Evolutionary conservation across 176 grass and related monocot genomes (phyloP), one percentile per base, ranked within the genome.

Genomic region (Carex cristatella): DNA sequence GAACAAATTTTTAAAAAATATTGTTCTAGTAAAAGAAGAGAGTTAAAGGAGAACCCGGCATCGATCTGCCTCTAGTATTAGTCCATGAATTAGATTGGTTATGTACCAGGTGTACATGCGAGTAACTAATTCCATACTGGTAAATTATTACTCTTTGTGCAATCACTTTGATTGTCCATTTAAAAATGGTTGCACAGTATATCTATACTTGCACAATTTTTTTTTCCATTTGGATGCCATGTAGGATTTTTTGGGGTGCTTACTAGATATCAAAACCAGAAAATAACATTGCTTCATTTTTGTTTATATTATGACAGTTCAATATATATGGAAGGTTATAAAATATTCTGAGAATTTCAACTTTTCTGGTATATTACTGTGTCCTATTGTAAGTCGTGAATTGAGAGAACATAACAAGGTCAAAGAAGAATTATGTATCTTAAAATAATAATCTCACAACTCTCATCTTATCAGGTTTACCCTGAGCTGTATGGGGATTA

Each of bases 401-500:
- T 49, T 49, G 48, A 49, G 48, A 49, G 48, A 49, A 10, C 48
- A 49, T 49, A 49, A 49, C 48, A 49, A 30, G 11, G 61, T 19
- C n/a, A 62, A 62, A 1, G 6, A 16, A 23, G 6, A 64, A 64
- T 64, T 64, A 11, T 67, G 31, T 40, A 14, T 42, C 35, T 69
- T 42, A 2, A 40, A 42, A 28, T 27, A 49, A 10, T 19, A n/a
- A 56, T 65, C 18, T 33, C 46, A 51, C 19, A 32, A 44, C 7
- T 46, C 73, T 53, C 4, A 16, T 79, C 56, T 67, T 86, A n/a
- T 49, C 42, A 86, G 84, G 60, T 86, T 48, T 7, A 86, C 67
- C 84, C 84, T 35, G 31, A 78, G 8, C 37, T 86, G 14, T 56
- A 79, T 38, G 71, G 71, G 46, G 84, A 86, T 79, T 19, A 61